Evolutionary conservation across 371 early-diverging fungal species (phyloP), one percentile per base, ranked within the genome.

Genomic region (Saksenaea oblongispora): DNA sequence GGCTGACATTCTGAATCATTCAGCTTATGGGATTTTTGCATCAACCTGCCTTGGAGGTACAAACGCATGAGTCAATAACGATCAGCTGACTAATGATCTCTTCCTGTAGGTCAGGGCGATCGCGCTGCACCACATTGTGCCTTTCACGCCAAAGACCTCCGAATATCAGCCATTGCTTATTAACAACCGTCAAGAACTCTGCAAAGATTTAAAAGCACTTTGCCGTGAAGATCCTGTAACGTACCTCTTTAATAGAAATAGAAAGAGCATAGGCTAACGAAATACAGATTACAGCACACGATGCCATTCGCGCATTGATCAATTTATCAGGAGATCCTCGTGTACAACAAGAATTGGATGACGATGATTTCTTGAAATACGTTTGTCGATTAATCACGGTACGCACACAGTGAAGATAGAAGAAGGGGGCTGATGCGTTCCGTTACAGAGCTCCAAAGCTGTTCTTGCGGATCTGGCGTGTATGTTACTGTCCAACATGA

Each of bases 401-500:
- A 80, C 18, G 15, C n/a, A 13, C 17, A 18, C 8, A 22, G 53
- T 34, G 51, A 47, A 44, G 44, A 47, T 18, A 37, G 34, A 28
- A 15, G 24, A 17, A 9, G 39, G 13, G 24, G 54, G 37, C 8
- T 60, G 11, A 34, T 59, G 34, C 37, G 17, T 53, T 34, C 10
- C 14, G 42, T 35, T 24, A 17, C 56, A 84, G 85, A 71, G 84
- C 28, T 84, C 88, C 15, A 83, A 78, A 31, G 80, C 84, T 2
- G 78, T 90, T 5, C 62, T 91, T 22, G 89, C 92, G 0, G 94
- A 93, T 72, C 79, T 89, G 34, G 91, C 85, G 47, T 92, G 92
- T 70, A 97, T 97, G 98, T 82, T 96, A 14, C 76, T 98, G 55
- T 94, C 95, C 63, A 98, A 98, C 75, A 76, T 96, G 71, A 87